Evolutionary conservation across 2,329 filamentous ascomycete genomes (phyloP).

Genomic region (Pseudogymnoascus sp.): DNA sequence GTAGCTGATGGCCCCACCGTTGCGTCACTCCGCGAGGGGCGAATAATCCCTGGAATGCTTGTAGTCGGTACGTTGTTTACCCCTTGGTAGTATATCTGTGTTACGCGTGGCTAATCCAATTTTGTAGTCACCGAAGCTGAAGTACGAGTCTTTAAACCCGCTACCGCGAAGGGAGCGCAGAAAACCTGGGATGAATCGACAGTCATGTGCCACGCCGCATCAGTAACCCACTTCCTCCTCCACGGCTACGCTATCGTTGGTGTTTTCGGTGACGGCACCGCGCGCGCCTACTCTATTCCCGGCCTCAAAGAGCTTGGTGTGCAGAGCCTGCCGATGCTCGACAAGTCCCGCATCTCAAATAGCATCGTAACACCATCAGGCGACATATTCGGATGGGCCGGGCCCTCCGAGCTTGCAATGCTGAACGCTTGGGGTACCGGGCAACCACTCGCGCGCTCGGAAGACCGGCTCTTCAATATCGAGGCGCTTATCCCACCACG

Average conservation of each 20-base stretch:
- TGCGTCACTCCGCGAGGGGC: constrained; percentile 65
- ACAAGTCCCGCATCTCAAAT: constrained; percentile 61
- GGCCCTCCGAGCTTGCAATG: constrained; percentile 75
- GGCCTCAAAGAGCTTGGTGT: constrained; percentile 75
- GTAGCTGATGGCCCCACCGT: constrained; percentile 67
- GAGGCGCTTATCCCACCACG: constrained; percentile 64
- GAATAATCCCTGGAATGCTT: constrained; percentile 69
- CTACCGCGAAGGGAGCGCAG: constrained; percentile 78
- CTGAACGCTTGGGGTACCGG: constrained; percentile 80
- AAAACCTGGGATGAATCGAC: constrained; percentile 72
- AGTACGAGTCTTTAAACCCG: constrained; percentile 80
- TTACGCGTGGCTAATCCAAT: constrained; percentile 8
- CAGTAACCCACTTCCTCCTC: constrained; percentile 64
- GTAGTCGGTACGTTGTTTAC: constrained; percentile 52
- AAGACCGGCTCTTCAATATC: constrained; percentile 75
- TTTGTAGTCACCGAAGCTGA: constrained; percentile 52
- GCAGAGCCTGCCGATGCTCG: constrained; percentile 59
- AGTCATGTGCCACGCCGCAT: constrained; percentile 68
- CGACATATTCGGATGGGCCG: constrained; percentile 79
- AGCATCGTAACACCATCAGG: constrained; percentile 68
- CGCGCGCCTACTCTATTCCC: constrained; percentile 79
- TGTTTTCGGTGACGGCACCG: constrained; percentile 73
- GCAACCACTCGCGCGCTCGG: constrained; percentile 48
- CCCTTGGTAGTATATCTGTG: neutral
- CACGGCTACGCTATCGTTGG: constrained; percentile 73